These are phyloP conservation scores for Syzygium syzygioides DNA, from an alignment of 441 rosid genomes.

Conservation along the genomic window DNA sequence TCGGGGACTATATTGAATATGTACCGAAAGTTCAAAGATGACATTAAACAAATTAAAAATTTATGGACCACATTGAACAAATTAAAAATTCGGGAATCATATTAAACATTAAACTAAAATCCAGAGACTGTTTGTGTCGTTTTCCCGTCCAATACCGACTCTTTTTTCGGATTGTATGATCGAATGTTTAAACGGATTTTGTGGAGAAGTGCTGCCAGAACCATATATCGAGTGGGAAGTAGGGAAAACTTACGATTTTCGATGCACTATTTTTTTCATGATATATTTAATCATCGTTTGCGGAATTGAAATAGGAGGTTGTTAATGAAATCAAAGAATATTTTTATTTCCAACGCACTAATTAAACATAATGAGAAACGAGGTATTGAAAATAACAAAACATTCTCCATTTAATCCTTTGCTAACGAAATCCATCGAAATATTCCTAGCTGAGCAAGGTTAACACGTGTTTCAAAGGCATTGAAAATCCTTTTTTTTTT, in stretches of 20 bases:
- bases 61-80: no score
- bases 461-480: rapidly evolving
- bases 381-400: background rate
- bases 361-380: background rate
- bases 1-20: no score
- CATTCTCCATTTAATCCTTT: rapidly evolving
- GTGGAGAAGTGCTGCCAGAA: background rate
- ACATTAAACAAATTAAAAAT: no score
- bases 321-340: background rate
- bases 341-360: background rate
- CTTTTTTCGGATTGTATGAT: background rate
- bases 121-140: no score
- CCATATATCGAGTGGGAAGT: background rate
- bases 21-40: no score
- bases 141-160: no score
- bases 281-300: background rate
- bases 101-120: no score
- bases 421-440: rapidly evolving
- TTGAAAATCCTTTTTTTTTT: background rate
- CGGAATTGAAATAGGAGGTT: background rate
- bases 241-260: rapidly evolving
- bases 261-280: rapidly evolving
- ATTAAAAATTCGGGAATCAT: no score
- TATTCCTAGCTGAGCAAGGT: background rate
- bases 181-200: background rate